A percentile compares a stretch with the other conserved stretches of the same genome.
These are phyloP conservation scores for Microdochium paspali DNA, from an alignment of 2,329 filamentous ascomycete genomes.

Conservation along the genomic window DNA sequence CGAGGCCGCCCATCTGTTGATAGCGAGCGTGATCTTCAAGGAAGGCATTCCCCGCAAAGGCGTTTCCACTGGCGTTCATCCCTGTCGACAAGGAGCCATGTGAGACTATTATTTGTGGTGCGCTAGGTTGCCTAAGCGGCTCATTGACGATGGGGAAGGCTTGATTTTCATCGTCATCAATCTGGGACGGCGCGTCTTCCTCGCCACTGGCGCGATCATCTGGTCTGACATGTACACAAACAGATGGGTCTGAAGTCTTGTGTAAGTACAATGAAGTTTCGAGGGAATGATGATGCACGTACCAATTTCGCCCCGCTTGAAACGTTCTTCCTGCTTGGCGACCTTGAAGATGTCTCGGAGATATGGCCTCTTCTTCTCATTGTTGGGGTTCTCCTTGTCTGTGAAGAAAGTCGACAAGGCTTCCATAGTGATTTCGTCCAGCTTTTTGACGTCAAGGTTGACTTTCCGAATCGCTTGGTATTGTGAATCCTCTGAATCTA, in stretches of 20 bases:
- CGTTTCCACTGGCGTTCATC: background rate
- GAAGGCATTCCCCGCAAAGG: background rate
- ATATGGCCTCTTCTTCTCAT: constrained; percentile 43
- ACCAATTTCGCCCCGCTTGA: constrained; percentile 48
- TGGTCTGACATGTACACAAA: background rate
- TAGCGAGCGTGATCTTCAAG: background rate
- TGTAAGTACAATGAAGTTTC: background rate
- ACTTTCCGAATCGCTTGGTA: constrained; percentile 43
- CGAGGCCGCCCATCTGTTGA: background rate
- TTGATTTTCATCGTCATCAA: background rate
- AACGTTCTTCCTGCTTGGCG: constrained; percentile 46
- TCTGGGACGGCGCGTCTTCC: background rate
- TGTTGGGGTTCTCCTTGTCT: constrained; percentile 42
- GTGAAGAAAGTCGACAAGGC: constrained; percentile 48
- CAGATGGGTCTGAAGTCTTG: background rate
- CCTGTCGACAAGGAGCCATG: background rate
- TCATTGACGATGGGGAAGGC: background rate
- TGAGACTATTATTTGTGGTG: background rate
- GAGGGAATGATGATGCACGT: constrained; percentile 11
- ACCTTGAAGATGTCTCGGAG: constrained; percentile 54
- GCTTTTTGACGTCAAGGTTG: constrained; percentile 40
- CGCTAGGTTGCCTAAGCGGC: background rate
- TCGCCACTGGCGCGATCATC: background rate
- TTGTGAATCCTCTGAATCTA: constrained; percentile 38
- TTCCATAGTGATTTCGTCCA: constrained; percentile 50